Percentiles rank a stretch among this genome's conserved stretches.
Conservation (phyloP, 2,329 filamentous ascomycete species). For the Berkeleyomyces rouxiae region DNA sequence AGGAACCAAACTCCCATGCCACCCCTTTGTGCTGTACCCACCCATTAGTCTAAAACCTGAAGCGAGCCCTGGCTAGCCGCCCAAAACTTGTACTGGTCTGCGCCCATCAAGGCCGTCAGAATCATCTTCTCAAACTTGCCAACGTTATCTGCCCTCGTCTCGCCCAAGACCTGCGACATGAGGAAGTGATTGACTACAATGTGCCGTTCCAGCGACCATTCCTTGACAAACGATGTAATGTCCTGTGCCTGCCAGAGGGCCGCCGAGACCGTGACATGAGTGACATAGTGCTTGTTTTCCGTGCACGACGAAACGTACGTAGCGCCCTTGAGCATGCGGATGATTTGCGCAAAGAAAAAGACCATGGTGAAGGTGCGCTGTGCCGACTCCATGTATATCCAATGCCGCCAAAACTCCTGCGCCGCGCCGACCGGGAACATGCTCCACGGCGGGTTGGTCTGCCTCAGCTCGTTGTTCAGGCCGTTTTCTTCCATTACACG, state of each 20-base stretch:
- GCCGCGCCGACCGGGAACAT: conserved; percentile 25
- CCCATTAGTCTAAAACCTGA: too few species aligned
- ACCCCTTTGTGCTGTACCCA: too few species aligned
- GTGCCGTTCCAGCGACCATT: conserved; percentile 5
- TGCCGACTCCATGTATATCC: conserved; percentile 36
- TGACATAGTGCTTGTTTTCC: conserved; percentile 21
- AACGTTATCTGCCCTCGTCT: not conserved
- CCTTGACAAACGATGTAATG: conserved; percentile 22
- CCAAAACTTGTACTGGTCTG: conserved; percentile 7
- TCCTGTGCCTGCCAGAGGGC: conserved; percentile 24
- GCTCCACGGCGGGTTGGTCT: not conserved
- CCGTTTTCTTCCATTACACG: not conserved
- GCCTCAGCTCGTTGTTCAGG: not conserved
- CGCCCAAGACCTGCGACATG: not conserved
- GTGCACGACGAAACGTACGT: conserved; percentile 16
- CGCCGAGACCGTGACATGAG: conserved; percentile 24
- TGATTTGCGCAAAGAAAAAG: conserved; percentile 28
- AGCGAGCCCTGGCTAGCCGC: not conserved
- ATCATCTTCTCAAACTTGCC: conserved; percentile 9
- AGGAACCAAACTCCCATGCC: too few species aligned
- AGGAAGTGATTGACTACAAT: conserved; percentile 4
- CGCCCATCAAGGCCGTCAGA: not conserved
- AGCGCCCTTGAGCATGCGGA: conserved; percentile 21
- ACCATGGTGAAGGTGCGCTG: conserved; percentile 33
- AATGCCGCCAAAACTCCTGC: conserved; percentile 31